A percentile compares a stretch with the other conserved stretches of the same genome.
phyloP scores from a whole-genome alignment of 2,329 filamentous ascomycete species.

The Capronia americana region DNA sequence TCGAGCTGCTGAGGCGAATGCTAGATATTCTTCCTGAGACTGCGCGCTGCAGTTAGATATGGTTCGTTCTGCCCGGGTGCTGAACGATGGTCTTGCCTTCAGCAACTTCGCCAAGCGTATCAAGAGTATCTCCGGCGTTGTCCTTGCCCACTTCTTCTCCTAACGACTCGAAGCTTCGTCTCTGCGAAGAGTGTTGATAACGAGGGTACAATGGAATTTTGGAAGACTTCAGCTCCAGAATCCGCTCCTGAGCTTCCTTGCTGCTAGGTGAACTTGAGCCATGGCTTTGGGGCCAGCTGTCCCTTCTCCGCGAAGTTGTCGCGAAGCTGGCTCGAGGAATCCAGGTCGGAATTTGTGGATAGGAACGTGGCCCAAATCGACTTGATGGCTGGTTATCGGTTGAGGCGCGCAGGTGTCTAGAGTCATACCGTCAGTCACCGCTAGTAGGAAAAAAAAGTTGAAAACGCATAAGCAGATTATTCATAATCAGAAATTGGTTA shows the following conservation, averaged over 20 bases:
- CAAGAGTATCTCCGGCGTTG: not conserved
- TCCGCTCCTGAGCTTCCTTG: conserved; percentile 47
- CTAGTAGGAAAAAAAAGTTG: not conserved
- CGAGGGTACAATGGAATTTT: conserved; percentile 34
- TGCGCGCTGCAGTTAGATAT: conserved; percentile 13
- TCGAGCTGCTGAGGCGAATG: conserved; percentile 73
- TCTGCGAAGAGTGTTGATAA: conserved; percentile 7
- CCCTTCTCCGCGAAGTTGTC: not conserved
- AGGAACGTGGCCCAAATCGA: not conserved
- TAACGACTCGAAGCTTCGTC: conserved; percentile 43
- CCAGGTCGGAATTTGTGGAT: conserved; percentile 11
- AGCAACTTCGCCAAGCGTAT: conserved; percentile 1
- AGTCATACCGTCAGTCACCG: not conserved
- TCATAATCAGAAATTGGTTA: conserved; percentile 25
- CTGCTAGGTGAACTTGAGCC: conserved; percentile 5
- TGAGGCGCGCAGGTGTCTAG: not conserved
- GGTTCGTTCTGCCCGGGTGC: conserved; percentile 42
- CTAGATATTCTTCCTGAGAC: conserved; percentile 74
- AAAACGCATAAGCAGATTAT: conserved; percentile 6
- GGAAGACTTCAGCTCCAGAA: conserved; percentile 47
- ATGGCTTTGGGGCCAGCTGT: not conserved
- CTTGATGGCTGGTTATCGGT: not conserved
- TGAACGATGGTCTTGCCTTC: conserved; percentile 29
- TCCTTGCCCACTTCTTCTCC: conserved; percentile 40
- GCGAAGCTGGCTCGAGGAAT: conserved; percentile 16